A percentile compares a stretch with the other conserved stretches of the same genome.
Conservation (phyloP, 495 filamentous ascomycete species). For the Cetradonia linearis region DNA sequence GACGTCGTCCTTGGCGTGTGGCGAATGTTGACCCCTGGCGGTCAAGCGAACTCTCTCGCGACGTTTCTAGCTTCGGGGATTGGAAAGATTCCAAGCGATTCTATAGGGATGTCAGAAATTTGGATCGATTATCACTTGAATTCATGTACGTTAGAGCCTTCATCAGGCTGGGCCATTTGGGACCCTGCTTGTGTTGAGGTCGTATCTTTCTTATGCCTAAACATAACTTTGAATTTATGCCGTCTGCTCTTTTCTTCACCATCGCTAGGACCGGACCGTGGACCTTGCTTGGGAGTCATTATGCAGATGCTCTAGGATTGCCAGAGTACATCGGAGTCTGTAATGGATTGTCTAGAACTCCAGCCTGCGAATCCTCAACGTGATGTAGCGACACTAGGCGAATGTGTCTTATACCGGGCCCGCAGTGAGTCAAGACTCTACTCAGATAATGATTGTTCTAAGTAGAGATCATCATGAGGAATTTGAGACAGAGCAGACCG, state of each 20-base stretch:
- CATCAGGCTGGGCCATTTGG: not conserved
- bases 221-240: conserved; percentile 1
- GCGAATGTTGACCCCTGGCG: not conserved
- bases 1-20: not conserved
- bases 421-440: conserved; percentile 5
- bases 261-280: not conserved
- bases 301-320: conserved; percentile 1
- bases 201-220: not conserved
- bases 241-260: not conserved
- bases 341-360: conserved; percentile 1
- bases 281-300: conserved; percentile 6
- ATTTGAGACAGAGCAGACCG: conserved; percentile 1
- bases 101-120: conserved; percentile 5
- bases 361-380: not conserved
- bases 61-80: not conserved
- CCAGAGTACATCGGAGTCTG: not conserved
- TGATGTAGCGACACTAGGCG: conserved; percentile 2
- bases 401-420: not conserved
- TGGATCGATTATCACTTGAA: conserved; percentile 1
- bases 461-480: conserved; percentile 3
- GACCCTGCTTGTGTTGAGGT: not conserved
- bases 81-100: not conserved
- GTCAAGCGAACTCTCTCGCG: not conserved
- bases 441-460: not conserved
- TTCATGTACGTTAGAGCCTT: conserved; percentile 4